Evolutionary conservation across 768 basidiomycete genomes (phyloP).

Genomic region (Leccinum disarticulatum): DNA sequence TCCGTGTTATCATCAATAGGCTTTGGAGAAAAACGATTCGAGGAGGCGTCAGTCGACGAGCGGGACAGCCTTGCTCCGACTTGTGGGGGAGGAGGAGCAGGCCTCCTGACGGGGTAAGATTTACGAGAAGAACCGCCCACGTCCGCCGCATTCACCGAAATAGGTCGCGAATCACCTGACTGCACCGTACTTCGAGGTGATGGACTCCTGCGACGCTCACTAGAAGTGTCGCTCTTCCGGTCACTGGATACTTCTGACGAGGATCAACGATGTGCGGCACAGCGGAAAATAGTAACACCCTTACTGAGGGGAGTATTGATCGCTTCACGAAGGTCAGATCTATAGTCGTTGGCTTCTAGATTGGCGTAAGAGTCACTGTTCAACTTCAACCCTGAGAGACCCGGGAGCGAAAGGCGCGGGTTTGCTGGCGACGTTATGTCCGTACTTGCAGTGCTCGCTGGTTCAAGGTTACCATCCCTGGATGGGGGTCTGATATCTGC

Average conservation of each 20-base stretch:
- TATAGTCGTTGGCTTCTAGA: neutral
- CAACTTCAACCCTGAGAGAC: neutral
- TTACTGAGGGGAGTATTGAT: conserved; percentile 6
- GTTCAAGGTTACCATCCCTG: neutral
- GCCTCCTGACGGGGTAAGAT: neutral
- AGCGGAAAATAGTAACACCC: neutral
- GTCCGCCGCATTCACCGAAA: neutral
- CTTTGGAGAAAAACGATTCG: neutral
- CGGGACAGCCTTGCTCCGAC: neutral
- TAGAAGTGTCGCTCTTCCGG: neutral
- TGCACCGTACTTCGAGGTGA: neutral
- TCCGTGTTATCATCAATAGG: neutral
- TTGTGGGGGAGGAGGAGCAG: neutral
- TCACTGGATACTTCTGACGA: conserved; percentile 1
- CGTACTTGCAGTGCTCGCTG: neutral
- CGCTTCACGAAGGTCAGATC: neutral
- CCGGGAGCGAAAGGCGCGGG: neutral
- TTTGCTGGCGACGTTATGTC: neutral
- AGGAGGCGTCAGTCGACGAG: neutral
- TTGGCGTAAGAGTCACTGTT: neutral
- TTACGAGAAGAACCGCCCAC: neutral
- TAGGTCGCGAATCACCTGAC: neutral
- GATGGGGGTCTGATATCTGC: neutral
- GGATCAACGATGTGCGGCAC: neutral
- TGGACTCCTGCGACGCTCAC: conserved; percentile 4